Evolutionary conservation across 192 early-diverging fungal species (phyloP), one percentile per base, ranked within the genome.

Genomic region (Entophlyctis luteolus): DNA sequence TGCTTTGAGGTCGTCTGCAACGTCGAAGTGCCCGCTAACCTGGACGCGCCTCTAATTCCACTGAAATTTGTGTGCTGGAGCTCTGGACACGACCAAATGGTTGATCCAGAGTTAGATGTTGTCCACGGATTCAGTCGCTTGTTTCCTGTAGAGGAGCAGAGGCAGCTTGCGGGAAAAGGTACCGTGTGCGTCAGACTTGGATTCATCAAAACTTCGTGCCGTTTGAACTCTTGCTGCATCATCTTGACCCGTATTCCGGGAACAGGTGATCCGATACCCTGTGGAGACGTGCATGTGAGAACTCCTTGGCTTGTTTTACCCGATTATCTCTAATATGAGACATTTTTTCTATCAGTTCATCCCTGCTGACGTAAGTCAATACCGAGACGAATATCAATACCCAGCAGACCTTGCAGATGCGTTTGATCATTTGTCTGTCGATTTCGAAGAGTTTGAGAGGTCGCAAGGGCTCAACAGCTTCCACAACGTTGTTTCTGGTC

Each of bases 271-370:
- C 59, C 70, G 6, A 55, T 71, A 54, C 23, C 50, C 10, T 71
- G 59, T 48, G 70, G 70, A 8, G 60, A 71, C 46, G 70, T 71
- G 32, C 70, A 71, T 47, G 70, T 71, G 31, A 65, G 70, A n/a
- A n/a, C n/a, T n/a, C n/a, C n/a, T n/a, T n/a, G n/a, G n/a, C n/a
- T n/a, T n/a, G n/a, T n/a, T n/a, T n/a, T n/a, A n/a, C n/a, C n/a
- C n/a, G n/a, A n/a, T n/a, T n/a, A n/a, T n/a, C n/a, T n/a, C n/a
- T n/a, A n/a, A n/a, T n/a, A n/a, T n/a, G n/a, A n/a, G n/a, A n/a
- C n/a, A n/a, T n/a, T n/a, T n/a, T n/a, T n/a, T n/a, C n/a, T n/a
- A n/a, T n/a, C 34, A 71, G 70, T 71, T 71, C 35, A 55, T 71
- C 48, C 70, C 70, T 3, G 70, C 65, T 20, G 62, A 71, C 39